Base-by-base conservation (phyloP, 495 filamentous ascomycete genomes). In the Neurospora discreta region DNA sequence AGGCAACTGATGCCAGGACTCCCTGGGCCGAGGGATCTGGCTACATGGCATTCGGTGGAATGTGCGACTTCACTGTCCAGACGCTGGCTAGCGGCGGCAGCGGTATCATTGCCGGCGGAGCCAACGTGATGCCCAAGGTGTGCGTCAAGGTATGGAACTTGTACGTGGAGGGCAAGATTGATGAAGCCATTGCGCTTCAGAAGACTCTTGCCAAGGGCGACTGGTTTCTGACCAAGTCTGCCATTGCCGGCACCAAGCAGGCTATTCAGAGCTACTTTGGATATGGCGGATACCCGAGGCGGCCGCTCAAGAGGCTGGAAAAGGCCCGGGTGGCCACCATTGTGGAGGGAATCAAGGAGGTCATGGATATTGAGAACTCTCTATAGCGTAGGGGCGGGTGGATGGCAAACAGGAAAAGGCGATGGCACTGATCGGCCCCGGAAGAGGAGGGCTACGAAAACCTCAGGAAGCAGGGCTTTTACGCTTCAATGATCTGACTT, bases 11-110 rank as follows among this genome's bases (percentile, higher is more conserved):
- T 74, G 92, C 92, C n/a, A 86, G 89, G 75, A 91, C 89, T 0
- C 88, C 90, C 1, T 88, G 84, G 74, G 82, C 84, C 67, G 85
- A 89, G 68, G 89, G 90, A 3, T 86, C 82, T 42, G 89, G 89
- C 6, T 95, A 95, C 81, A 92, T 96, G 85, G 92, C 92, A 7
- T 94, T 95, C 73, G 92, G 93, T 43, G 93, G 93, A 69, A 91
- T 96, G 80, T 93, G 92, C 71, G 93, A 97, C 79, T 95, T 96
- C 82, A 90, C 91, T 2, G 85, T 92, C 44, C 93, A 96, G 82
- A 95, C 93, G 5, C 84, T 94, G 3, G 88, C 89, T 42, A 91
- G 89, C 20, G 93, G 93, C 16, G 93, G 93, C 9, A 90, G 88
- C 58, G 93, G 93, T 39, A 93, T 95, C 78, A 93, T 96, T 74